Percentiles rank a stretch among this genome's conserved stretches.
These are phyloP conservation scores for Iris macrosiphon DNA, from an alignment of 106 monocot species.

Conservation along the genomic window DNA sequence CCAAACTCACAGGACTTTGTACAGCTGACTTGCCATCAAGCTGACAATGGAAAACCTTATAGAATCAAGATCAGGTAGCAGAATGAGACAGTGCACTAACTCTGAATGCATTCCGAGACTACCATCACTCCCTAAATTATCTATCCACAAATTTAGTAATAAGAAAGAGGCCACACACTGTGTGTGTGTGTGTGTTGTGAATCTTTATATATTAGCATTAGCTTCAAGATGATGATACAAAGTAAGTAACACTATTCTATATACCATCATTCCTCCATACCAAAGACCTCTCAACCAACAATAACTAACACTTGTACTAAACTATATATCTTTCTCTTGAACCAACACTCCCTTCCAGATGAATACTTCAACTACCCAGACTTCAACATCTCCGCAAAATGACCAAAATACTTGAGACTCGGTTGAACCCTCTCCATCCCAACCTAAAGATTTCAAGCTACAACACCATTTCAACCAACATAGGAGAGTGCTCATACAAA, in stretches of 20 bases:
- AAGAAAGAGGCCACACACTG: no score
- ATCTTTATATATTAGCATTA: background rate
- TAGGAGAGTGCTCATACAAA: background rate
- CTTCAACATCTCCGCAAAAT: background rate
- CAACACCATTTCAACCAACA: constrained; percentile 38
- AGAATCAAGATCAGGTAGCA: background rate
- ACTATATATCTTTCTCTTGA: background rate
- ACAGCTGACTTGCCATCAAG: no score
- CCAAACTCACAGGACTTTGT: no score
- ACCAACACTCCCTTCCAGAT: background rate
- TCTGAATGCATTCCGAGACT: background rate
- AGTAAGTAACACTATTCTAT: background rate
- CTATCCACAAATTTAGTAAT: background rate
- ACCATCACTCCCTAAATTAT: background rate
- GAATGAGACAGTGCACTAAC: background rate
- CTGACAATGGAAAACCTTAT: no score
- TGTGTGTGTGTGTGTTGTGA: no score
- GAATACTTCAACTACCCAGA: background rate
- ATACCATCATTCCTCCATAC: background rate
- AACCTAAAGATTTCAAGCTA: constrained; percentile 14
- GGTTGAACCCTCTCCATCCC: constrained; percentile 31
- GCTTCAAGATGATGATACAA: background rate
- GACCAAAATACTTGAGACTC: constrained; percentile 5
- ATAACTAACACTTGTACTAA: constrained; percentile 1
- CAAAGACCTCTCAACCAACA: background rate